A percentile compares a stretch with the other conserved stretches of the same genome.
These are phyloP conservation scores for Sporothrix dimorphospora DNA, from an alignment of 2,329 filamentous ascomycete species.

Conservation along the genomic window DNA sequence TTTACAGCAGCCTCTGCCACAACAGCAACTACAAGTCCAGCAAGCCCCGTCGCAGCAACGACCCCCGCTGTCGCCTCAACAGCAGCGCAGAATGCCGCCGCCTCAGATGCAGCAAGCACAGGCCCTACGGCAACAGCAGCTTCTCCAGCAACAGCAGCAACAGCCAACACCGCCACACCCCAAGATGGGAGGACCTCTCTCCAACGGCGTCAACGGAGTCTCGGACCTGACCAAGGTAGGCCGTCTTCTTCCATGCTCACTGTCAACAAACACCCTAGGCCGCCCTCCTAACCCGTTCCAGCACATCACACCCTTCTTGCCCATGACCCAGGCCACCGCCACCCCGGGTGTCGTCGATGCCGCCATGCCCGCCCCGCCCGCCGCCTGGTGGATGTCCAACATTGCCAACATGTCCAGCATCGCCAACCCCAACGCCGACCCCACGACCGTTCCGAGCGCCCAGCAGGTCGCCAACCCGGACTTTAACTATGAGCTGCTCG, in stretches of 20 bases:
- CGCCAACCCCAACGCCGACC: conserved; percentile 30
- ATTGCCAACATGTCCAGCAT: conserved; percentile 35
- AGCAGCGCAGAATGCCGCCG: conserved; percentile 14
- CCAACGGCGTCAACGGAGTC: conserved; percentile 13
- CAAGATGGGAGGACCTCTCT: background rate
- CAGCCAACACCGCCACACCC: background rate
- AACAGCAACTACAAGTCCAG: conserved; percentile 3
- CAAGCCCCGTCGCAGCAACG: background rate
- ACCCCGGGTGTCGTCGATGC: conserved; percentile 5
- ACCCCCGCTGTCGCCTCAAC: background rate
- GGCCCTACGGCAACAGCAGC: conserved; percentile 1
- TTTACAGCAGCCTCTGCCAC: background rate
- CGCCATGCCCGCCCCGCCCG: conserved; percentile 29
- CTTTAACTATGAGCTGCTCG: conserved; percentile 35
- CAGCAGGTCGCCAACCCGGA: conserved; percentile 32
- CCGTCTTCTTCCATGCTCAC: background rate
- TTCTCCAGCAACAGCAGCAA: conserved; percentile 6
- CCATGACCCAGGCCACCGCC: conserved; percentile 30
- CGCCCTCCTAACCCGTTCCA: conserved; percentile 19
- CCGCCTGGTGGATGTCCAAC: conserved; percentile 38
- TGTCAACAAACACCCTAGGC: background rate
- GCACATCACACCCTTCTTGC: conserved; percentile 31
- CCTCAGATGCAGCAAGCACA: conserved; percentile 12
- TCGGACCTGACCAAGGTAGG: conserved; percentile 25
- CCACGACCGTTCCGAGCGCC: conserved; percentile 24